These are phyloP conservation scores for Stachybotrys chartarum DNA, from an alignment of 2,329 filamentous ascomycete species.

Conservation along the genomic window DNA sequence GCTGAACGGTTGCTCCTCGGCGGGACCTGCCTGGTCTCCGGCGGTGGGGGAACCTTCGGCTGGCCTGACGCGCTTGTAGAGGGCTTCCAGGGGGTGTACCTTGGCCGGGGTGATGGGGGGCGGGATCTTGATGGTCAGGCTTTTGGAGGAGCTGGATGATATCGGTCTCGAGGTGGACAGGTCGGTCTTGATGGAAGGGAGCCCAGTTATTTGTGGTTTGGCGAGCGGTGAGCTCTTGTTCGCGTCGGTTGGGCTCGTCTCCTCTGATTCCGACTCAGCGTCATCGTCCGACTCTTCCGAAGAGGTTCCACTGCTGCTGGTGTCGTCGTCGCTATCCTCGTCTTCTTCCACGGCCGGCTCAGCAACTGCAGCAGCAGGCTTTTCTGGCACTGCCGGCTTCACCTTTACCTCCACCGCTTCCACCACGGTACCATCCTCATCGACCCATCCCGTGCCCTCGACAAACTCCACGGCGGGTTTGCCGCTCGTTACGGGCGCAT, in stretches of 20 bases:
- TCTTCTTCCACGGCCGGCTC: slow-evolving; percentile 11
- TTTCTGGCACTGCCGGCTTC: slow-evolving; percentile 13
- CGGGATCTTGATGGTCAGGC: slow-evolving; percentile 49
- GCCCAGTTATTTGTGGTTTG: background rate
- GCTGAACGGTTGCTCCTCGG: slow-evolving; percentile 58
- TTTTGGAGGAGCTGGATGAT: slow-evolving; percentile 42
- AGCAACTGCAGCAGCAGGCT: slow-evolving; percentile 6
- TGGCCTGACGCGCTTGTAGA: slow-evolving; percentile 70
- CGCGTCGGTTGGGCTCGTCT: slow-evolving; percentile 12
- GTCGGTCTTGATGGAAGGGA: slow-evolving; percentile 19
- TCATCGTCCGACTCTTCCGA: slow-evolving; percentile 25
- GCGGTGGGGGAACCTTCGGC: slow-evolving; percentile 25
- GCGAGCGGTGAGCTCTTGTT: slow-evolving; percentile 4
- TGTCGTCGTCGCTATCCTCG: slow-evolving; percentile 16
- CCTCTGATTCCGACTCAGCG: slow-evolving; percentile 10
- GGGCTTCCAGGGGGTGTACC: slow-evolving; percentile 81
- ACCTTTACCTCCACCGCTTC: slow-evolving; percentile 44
- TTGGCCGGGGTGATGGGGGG: slow-evolving; percentile 35
- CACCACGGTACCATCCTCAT: slow-evolving; percentile 68
- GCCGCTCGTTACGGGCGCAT: slow-evolving; percentile 18
- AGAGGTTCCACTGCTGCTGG: slow-evolving; percentile 24
- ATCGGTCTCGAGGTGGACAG: slow-evolving; percentile 28
- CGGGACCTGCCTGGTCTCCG: slow-evolving; percentile 17
- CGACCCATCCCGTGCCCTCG: slow-evolving; percentile 83
- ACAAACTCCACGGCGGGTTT: slow-evolving; percentile 55